phyloP scores from a whole-genome alignment of 495 filamentous ascomycete species.

The Bacidia gigantensis region DNA sequence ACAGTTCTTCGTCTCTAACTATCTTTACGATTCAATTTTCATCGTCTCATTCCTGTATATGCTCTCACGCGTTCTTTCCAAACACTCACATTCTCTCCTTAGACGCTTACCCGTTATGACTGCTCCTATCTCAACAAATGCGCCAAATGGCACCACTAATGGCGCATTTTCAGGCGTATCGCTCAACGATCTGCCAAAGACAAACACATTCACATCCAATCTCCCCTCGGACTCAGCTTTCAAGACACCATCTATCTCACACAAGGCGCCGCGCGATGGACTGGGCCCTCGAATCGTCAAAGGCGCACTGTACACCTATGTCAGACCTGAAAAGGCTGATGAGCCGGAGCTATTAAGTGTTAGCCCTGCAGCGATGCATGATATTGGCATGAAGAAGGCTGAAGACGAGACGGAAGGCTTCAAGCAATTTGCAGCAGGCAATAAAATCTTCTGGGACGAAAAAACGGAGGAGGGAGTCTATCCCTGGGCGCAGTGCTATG shows the following conservation, averaged over 20 bases:
- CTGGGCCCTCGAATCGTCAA: conserved; percentile 77
- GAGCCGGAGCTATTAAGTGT: conserved; percentile 68
- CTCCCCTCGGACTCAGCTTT: conserved; percentile 68
- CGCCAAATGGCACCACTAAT: conserved; percentile 13
- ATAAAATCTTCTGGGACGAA: conserved; percentile 46
- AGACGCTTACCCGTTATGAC: conserved; percentile 38
- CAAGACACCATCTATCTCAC: conserved; percentile 65
- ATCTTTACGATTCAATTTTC: conserved; percentile 1
- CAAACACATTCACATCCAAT: conserved; percentile 67
- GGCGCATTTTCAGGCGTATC: conserved; percentile 25
- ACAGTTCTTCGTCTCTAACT: not conserved
- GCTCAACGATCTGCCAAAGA: conserved; percentile 66
- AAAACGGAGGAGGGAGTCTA: conserved; percentile 59
- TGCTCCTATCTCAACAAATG: conserved; percentile 33
- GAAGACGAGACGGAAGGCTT: conserved; percentile 66
- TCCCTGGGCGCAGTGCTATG: conserved; percentile 97
- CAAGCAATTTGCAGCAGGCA: conserved; percentile 60
- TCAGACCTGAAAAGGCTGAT: conserved; percentile 58
- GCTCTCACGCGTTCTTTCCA: conserved; percentile 26
- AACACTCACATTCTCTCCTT: conserved; percentile 14
- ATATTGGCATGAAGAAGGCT: conserved; percentile 55
- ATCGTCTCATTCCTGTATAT: conserved; percentile 18
- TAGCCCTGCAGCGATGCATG: conserved; percentile 59
- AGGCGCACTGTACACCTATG: conserved; percentile 77
- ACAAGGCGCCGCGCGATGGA: conserved; percentile 58